These are phyloP conservation scores for Mariannaea sp. DNA, from an alignment of 2,329 filamentous ascomycete species.

Conservation along the genomic window DNA sequence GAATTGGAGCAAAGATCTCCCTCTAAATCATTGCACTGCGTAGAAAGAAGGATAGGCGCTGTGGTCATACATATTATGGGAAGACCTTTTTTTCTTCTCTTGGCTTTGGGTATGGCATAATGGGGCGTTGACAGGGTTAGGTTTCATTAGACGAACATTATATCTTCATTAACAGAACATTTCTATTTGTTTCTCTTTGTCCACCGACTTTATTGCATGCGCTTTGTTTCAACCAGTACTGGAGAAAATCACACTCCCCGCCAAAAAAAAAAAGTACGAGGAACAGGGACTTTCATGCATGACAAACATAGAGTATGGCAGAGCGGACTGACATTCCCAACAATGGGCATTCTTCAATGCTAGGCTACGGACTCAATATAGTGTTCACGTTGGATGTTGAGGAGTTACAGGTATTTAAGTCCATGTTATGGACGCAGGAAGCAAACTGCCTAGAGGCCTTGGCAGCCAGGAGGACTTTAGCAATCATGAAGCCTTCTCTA, in stretches of 20 bases:
- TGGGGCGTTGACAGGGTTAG: background rate
- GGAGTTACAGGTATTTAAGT: too few species aligned
- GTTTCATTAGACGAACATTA: slow-evolving; percentile 1
- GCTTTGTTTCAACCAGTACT: background rate
- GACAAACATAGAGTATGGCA: too few species aligned
- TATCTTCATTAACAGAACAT: background rate
- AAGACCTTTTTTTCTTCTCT: too few species aligned
- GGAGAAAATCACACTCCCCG: too few species aligned
- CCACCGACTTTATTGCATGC: background rate
- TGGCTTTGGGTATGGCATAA: slow-evolving; percentile 2
- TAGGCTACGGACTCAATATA: background rate
- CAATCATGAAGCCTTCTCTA: slow-evolving; percentile 16
- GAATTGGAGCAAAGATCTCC: slow-evolving; percentile 67
- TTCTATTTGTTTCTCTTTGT: background rate
- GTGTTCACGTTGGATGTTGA: background rate
- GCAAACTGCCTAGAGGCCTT: too few species aligned
- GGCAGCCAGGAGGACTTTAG: too few species aligned
- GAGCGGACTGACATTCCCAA: background rate
- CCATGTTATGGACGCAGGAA: too few species aligned
- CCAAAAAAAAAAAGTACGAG: background rate
- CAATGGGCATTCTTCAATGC: background rate
- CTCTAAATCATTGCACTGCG: slow-evolving; percentile 28
- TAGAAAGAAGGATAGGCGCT: slow-evolving; percentile 7
- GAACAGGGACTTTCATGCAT: background rate
- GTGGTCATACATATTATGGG: slow-evolving; percentile 6